Base-by-base conservation (phyloP, 768 basidiomycete species). In the Tulasnella sp. region DNA sequence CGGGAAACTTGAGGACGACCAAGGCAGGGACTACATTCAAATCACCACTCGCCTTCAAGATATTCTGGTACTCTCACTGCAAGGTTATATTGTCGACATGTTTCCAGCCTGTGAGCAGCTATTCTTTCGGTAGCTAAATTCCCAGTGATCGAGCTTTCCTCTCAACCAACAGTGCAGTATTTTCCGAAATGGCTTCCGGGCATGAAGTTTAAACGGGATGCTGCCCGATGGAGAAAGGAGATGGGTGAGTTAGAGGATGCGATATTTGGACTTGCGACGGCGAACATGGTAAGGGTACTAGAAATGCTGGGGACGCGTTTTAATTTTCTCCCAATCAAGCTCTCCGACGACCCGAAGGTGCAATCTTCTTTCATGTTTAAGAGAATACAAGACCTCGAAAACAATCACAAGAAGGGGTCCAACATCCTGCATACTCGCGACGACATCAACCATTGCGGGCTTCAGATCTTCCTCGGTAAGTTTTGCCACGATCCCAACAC, bases 121-220 rank as follows among this genome's bases (percentile, higher is more conserved):
- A 16, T 20, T n/a, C 28, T n/a, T 28, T 37, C 44, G 7, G 9
- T 46, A 14, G 18, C 20, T 69, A 28, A 6, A 5, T 18, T 31
- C 50, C 14, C 2, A 31, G 7, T 31, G 3, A n/a, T 69, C 24
- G 34, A 46, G 34, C 28, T 14, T n/a, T 46, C 7, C 2, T 2
- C 44, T 37, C 11, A 20, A 48, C 16, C 41, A 11, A 34, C n/a
- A 78, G 77, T 78, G 37, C 28, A 64, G 58, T 72, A 78, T 41
- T 20, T 78, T 20, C 77, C 77, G 1, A 41, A 12, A 24, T 78
- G 77, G 77, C 60, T 78, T 41, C 77, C 77, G 3, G 77, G 77
- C 28, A 58, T 58, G 37, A 31, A n/a, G 37, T 78, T 78, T 37
- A 54, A 78, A 41, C 48, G 58, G 3, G 58, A 60, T n/a, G 77